Evolutionary conservation across 305 asterid species (phyloP).

Genomic region (Plantago coronopus): DNA sequence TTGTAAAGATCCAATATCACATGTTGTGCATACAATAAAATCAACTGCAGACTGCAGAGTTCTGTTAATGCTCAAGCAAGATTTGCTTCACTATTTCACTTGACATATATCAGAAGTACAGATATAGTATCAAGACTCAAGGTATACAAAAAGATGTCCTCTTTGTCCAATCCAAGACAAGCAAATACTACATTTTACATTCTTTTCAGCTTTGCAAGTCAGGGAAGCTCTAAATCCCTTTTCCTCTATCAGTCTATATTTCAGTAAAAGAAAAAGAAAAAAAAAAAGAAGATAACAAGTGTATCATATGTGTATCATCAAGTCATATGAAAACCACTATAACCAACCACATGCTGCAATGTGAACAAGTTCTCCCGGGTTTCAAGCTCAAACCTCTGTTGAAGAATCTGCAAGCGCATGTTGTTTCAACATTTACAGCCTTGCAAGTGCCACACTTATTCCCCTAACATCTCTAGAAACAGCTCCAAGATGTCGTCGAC

Average conservation of each 20-base stretch:
- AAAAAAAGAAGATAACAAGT: constrained; percentile 1
- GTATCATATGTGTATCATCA: neutral
- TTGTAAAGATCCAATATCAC: too few relatives aligned
- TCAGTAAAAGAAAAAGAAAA: neutral
- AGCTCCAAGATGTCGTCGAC: too few relatives aligned
- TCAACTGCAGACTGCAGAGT: neutral
- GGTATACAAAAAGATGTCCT: neutral
- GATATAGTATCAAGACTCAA: too few relatives aligned
- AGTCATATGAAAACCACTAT: neutral
- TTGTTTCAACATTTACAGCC: constrained; percentile 1
- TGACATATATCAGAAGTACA: neutral
- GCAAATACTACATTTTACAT: neutral
- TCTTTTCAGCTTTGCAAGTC: neutral
- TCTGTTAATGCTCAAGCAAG: neutral
- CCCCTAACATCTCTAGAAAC: neutral
- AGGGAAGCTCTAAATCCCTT: neutral
- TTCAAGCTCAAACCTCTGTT: neutral
- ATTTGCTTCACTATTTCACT: neutral
- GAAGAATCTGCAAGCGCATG: constrained; percentile 8
- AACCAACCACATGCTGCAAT: neutral
- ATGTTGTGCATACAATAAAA: neutral
- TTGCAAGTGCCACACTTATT: constrained; percentile 7
- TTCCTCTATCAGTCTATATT: constrained; percentile 2
- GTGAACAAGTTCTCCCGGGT: constrained; percentile 1
- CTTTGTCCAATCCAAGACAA: neutral